A percentile compares a stretch with the other conserved stretches of the same genome.
These are phyloP conservation scores for Agrostemma githago DNA, from an alignment of 148 eudicot species.

Conservation along the genomic window DNA sequence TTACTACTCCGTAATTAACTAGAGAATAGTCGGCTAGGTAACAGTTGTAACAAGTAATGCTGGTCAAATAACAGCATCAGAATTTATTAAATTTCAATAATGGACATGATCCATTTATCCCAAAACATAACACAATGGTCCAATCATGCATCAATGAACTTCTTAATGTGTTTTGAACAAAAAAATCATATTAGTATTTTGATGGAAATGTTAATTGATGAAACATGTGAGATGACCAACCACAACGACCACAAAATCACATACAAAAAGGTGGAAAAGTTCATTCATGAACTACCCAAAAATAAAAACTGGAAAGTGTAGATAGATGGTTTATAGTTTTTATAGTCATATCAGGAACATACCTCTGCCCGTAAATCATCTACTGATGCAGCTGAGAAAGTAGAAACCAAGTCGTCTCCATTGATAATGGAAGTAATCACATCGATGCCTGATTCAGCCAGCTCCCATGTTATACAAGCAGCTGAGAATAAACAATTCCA, in stretches of 20 bases:
- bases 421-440: constrained; percentile 80
- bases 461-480: constrained; percentile 98
- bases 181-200: not conserved
- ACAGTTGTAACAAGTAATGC: no score
- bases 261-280: not conserved
- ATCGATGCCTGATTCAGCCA: constrained; percentile 86
- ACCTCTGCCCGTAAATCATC: constrained; percentile 99
- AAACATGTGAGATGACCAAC: not conserved
- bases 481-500: constrained; percentile 43
- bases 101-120: not conserved
- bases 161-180: not conserved
- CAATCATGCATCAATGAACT: not conserved
- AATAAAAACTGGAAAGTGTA: not conserved
- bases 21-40: no score
- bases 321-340: not conserved
- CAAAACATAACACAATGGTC: not conserved
- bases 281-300: not conserved
- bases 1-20: no score
- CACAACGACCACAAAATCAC: not conserved
- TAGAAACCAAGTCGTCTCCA: constrained; percentile 97
- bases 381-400: constrained; percentile 94
- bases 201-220: not conserved
- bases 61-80: no score
- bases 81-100: no score
- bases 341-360: constrained; percentile 1